Evolutionary conservation across 1,284 basidiomycete species (phyloP), one percentile per base, ranked within the genome.

Genomic region (Erythrobasidium hasegawianum): DNA sequence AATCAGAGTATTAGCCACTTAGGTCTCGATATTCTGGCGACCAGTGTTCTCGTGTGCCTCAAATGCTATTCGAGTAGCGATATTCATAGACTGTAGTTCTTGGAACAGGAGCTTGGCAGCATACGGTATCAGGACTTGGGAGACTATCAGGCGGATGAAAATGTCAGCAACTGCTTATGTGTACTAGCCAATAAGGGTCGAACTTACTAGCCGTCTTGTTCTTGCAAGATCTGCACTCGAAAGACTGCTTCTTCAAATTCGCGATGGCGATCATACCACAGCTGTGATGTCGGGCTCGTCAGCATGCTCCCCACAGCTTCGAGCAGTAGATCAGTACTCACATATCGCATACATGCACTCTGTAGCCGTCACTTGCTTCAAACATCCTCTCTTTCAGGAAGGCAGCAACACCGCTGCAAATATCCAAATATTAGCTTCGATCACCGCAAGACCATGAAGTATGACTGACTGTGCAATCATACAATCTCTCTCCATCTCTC

Each of bases 401-500:
- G 1, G 86, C 90, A 41, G 96, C 95, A 71, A 97, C 94, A 78
- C 96, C 96, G 81, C 43, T 47, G 43, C 4, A 14, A 47, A 18
- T n/a, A n/a, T n/a, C 43, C 22, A n/a, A 47, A 24, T 24, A n/a
- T 18, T n/a, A 24, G 43, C n/a, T 14, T 7, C 16, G 8, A 14
- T 8, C 7, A 5, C 16, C 5, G 5, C 14, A 47, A 47, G 5
- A 24, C 4, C 16, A 8, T 8, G 14, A 18, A 5, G 8, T 14
- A 18, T 5, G 16, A 47, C 43, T 5, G 4, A 47, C 43, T 99
- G 96, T 43, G 95, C 96, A 71, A 99, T 97, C 96, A 99, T 98
- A 79, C 95, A 98, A 85, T 97, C 94, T 78, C 91, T 89, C 78
- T 99, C 95, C 96, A 99, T 99, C 83, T 99, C 96, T 83, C 95